Evolutionary conservation across 2,329 filamentous ascomycete species (phyloP).

Genomic region (Xylariomycetidae sp.): DNA sequence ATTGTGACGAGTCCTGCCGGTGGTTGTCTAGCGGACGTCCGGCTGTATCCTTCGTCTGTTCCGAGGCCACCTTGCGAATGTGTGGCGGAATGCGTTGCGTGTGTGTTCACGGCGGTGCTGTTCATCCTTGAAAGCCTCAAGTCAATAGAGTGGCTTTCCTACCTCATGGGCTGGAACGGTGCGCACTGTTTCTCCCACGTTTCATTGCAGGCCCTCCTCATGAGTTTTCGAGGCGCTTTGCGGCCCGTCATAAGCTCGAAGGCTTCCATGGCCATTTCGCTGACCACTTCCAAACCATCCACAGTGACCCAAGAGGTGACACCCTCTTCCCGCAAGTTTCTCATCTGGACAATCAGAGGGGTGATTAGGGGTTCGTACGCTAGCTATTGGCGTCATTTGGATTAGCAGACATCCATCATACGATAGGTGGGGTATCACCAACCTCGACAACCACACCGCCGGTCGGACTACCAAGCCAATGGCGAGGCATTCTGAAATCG

Average conservation of each 20-base stretch:
- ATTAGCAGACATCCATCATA: too few species aligned
- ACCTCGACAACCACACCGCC: slow-evolving; percentile 68
- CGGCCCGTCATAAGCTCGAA: slow-evolving; percentile 72
- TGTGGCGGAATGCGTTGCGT: too few species aligned
- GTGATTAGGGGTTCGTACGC: slow-evolving; percentile 68
- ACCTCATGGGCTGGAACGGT: slow-evolving; percentile 26
- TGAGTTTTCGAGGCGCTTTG: slow-evolving; percentile 60
- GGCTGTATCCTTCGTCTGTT: too few species aligned
- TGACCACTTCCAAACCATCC: slow-evolving; percentile 65
- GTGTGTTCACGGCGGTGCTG: too few species aligned
- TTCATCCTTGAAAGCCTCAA: too few species aligned
- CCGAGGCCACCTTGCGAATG: too few species aligned
- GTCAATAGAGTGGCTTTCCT: too few species aligned
- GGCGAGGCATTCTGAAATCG: slow-evolving; percentile 62
- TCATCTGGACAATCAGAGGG: slow-evolving; percentile 61
- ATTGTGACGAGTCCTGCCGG: too few species aligned
- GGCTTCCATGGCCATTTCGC: slow-evolving; percentile 69
- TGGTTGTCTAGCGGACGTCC: too few species aligned
- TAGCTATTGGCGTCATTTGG: slow-evolving; percentile 35
- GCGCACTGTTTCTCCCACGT: slow-evolving; percentile 35
- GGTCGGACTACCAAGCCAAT: slow-evolving; percentile 64
- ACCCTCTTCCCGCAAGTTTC: slow-evolving; percentile 39
- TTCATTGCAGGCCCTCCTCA: slow-evolving; percentile 53
- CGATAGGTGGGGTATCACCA: too few species aligned
- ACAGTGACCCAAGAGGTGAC: slow-evolving; percentile 62